A percentile compares a stretch with the other conserved stretches of the same genome.
These are phyloP conservation scores for Ganoderma meredithae DNA, from an alignment of 1,284 basidiomycete species.

Conservation along the genomic window DNA sequence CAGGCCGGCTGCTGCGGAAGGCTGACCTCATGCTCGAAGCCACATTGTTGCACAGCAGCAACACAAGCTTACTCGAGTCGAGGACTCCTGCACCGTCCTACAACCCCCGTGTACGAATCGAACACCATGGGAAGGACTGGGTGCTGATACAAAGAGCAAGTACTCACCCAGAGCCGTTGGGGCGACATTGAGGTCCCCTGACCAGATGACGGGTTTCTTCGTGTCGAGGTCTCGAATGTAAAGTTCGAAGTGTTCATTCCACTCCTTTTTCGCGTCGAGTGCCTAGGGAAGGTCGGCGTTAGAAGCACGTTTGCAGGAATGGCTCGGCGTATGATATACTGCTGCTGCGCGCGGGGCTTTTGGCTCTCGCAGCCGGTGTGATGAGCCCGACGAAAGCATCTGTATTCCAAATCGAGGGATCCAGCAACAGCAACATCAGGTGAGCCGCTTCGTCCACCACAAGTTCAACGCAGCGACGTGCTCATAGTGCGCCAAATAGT, in stretches of 20 bases:
- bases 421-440: background rate
- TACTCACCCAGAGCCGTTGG: slow-evolving; percentile 71
- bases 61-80: background rate
- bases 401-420: background rate
- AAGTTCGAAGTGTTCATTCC: slow-evolving; percentile 78
- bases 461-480: background rate
- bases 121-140: background rate
- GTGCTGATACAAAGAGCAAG: background rate
- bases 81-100: background rate
- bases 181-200: slow-evolving; percentile 90
- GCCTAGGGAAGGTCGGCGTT: slow-evolving; percentile 53
- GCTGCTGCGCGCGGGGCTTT: background rate
- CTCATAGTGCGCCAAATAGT: background rate
- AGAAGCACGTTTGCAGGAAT: background rate
- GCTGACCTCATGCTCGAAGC: background rate
- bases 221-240: slow-evolving; percentile 78
- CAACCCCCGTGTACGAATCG: background rate
- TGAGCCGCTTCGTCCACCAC: background rate
- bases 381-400: background rate
- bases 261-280: slow-evolving; percentile 74
- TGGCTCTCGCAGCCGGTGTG: background rate
- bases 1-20: background rate
- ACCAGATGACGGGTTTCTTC: slow-evolving; percentile 88
- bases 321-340: background rate
- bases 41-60: slow-evolving; percentile 1